Evolutionary conservation across 2,329 filamentous ascomycete genomes (phyloP).

Genomic region (Fusarium sp.): DNA sequence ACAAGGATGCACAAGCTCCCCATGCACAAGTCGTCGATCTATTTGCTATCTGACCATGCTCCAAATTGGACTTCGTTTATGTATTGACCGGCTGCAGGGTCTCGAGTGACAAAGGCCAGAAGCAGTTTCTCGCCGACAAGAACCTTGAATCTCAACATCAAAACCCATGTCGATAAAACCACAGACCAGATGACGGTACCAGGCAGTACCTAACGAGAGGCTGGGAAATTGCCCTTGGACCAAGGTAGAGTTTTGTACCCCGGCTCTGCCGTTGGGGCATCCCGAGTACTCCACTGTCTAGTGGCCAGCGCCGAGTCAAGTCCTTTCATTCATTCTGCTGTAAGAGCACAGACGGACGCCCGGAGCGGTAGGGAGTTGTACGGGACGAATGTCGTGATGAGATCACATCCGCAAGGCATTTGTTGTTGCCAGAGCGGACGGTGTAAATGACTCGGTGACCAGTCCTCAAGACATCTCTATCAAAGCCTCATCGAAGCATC

Average conservation of each 20-base stretch:
- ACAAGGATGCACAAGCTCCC: slow-evolving; percentile 4
- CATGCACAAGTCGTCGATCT: slow-evolving; percentile 28
- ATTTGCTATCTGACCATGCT: slow-evolving; percentile 6
- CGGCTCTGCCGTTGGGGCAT: slow-evolving; percentile 30
- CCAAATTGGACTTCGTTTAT: slow-evolving; percentile 9
- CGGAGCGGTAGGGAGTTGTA: slow-evolving; percentile 2
- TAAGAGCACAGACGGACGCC: slow-evolving; percentile 30
- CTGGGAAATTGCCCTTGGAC: slow-evolving; percentile 38
- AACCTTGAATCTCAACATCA: slow-evolving; percentile 31
- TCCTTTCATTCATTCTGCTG: slow-evolving; percentile 18
- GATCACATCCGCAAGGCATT: slow-evolving; percentile 1
- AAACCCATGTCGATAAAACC: slow-evolving; percentile 29
- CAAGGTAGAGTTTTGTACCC: slow-evolving; percentile 37
- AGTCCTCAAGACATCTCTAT: not conserved
- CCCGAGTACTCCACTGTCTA: slow-evolving; percentile 34
- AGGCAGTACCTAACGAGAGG: slow-evolving; percentile 32
- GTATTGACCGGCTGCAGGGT: slow-evolving; percentile 23
- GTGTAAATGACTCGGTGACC: not conserved
- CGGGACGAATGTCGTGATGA: not conserved
- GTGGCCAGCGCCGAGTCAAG: slow-evolving; percentile 41
- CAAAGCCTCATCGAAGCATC: not conserved
- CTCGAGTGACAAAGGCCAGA: slow-evolving; percentile 13
- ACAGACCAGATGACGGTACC: slow-evolving; percentile 26
- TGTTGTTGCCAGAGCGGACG: not conserved
- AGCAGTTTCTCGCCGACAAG: slow-evolving; percentile 26